These are phyloP conservation scores for Colletotrichum liaoningense DNA, from an alignment of 2,329 filamentous ascomycete species.

Conservation along the genomic window DNA sequence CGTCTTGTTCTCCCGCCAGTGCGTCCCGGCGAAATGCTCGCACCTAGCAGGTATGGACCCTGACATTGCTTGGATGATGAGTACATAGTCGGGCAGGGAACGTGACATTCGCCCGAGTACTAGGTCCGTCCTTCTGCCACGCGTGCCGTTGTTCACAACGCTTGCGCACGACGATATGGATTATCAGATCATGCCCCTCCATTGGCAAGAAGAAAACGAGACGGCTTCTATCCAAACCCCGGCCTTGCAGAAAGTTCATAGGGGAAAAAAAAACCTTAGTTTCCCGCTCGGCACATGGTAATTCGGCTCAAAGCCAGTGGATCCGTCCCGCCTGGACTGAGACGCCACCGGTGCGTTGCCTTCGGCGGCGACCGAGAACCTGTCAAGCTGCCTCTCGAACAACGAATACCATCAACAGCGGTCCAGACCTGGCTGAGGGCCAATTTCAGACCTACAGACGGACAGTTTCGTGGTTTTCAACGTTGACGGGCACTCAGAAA, in stretches of 20 bases:
- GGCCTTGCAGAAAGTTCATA: not conserved
- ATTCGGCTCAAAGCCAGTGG: slow-evolving; percentile 12
- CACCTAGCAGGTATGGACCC: slow-evolving; percentile 1
- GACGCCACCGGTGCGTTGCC: slow-evolving; percentile 18
- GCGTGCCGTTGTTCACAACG: not conserved
- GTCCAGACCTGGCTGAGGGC: not conserved
- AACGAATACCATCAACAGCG: not conserved
- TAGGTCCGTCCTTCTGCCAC: not conserved
- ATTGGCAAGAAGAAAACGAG: not conserved
- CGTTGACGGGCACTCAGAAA: not conserved
- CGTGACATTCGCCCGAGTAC: not conserved
- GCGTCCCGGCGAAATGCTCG: not conserved
- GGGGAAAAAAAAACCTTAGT: not conserved
- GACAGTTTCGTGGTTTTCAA: not conserved
- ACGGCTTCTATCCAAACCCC: not conserved
- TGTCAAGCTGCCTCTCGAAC: slow-evolving; percentile 10
- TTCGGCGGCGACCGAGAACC: slow-evolving; percentile 1
- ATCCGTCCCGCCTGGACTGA: not conserved
- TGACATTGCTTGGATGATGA: not conserved
- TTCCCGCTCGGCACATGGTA: slow-evolving; percentile 26
- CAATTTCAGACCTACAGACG: not conserved
- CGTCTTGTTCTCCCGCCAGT: not conserved
- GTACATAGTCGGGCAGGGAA: not conserved
- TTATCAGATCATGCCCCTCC: not conserved
- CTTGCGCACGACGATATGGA: not conserved